Conservation (phyloP, 257 asterid species). For the Solanum chilense region DNA sequence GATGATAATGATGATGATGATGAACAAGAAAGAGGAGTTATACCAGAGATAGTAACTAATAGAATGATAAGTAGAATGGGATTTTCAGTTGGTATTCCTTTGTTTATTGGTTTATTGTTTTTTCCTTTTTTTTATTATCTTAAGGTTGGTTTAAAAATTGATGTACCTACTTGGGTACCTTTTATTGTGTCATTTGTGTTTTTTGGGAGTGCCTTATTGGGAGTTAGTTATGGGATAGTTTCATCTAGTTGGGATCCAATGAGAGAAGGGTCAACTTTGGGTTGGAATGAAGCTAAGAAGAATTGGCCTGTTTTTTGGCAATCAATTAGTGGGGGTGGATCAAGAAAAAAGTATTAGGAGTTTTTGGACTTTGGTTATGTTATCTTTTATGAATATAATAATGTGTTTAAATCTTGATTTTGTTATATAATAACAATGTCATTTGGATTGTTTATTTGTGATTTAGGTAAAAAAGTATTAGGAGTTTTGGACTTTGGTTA, state of each 20-base stretch:
- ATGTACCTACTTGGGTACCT: constrained; percentile 89
- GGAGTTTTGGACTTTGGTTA: not conserved
- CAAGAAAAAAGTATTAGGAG: constrained; percentile 28
- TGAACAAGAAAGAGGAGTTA: constrained; percentile 43
- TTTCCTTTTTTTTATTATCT: constrained; percentile 93
- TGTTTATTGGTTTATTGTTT: constrained; percentile 61
- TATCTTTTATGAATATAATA: no score
- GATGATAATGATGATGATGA: constrained; percentile 26
- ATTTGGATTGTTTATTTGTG: not conserved
- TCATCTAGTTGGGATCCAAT: constrained; percentile 97
- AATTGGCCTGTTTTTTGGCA: constrained; percentile 98
- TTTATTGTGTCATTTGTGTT: constrained; percentile 75
- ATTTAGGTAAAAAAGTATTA: constrained; percentile 12
- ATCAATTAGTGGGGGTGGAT: constrained; percentile 45
- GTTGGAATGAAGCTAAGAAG: constrained; percentile 90
- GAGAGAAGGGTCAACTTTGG: constrained; percentile 84
- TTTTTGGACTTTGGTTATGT: not conserved
- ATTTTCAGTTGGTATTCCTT: constrained; percentile 74
- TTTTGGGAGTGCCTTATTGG: constrained; percentile 79
- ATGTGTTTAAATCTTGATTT: not conserved
- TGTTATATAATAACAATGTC: not conserved
- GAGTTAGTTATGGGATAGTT: constrained; percentile 91
- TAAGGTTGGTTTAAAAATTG: constrained; percentile 72
- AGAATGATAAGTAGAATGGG: constrained; percentile 87
- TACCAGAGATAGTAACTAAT: constrained; percentile 91